These are phyloP conservation scores for Alternaria novae-zelandiae DNA, from an alignment of 2,329 filamentous ascomycete genomes.

Conservation along the genomic window DNA sequence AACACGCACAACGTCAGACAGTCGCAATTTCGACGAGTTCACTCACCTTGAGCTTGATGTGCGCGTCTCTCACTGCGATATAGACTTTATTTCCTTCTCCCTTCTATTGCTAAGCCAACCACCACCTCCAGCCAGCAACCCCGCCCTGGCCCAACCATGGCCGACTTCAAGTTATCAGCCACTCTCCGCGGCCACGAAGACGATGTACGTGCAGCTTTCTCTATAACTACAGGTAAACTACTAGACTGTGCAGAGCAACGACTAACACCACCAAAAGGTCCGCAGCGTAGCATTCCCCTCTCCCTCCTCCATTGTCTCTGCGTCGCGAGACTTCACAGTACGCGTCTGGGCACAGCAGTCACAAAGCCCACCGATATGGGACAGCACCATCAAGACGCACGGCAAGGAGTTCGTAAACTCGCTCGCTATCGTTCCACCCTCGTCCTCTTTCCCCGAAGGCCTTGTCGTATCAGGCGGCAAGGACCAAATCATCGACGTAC, in stretches of 20 bases:
- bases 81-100: slow-evolving; percentile 16
- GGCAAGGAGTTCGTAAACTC: slow-evolving; percentile 88
- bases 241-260: too few species aligned
- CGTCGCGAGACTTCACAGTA: slow-evolving; percentile 90
- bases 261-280: slow-evolving; percentile 64
- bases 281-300: slow-evolving; percentile 82
- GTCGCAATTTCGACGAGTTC: not conserved
- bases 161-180: slow-evolving; percentile 91
- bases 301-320: slow-evolving; percentile 76
- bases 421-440: slow-evolving; percentile 76
- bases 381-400: slow-evolving; percentile 78
- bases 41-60: slow-evolving; percentile 8
- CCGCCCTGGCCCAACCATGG: slow-evolving; percentile 60
- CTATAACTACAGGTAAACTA: too few species aligned
- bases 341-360: slow-evolving; percentile 79
- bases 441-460: slow-evolving; percentile 73
- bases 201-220: slow-evolving; percentile 67
- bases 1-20: not conserved
- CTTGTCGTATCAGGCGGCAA: slow-evolving; percentile 87
- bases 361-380: slow-evolving; percentile 72
- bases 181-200: slow-evolving; percentile 88
- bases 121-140: slow-evolving; percentile 21
- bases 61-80: slow-evolving; percentile 1
- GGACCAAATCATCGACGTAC: slow-evolving; percentile 91
- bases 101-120: slow-evolving; percentile 14